phyloP scores from a whole-genome alignment of 2,329 filamentous ascomycete species.

The Rhynchosporium graminicola region DNA sequence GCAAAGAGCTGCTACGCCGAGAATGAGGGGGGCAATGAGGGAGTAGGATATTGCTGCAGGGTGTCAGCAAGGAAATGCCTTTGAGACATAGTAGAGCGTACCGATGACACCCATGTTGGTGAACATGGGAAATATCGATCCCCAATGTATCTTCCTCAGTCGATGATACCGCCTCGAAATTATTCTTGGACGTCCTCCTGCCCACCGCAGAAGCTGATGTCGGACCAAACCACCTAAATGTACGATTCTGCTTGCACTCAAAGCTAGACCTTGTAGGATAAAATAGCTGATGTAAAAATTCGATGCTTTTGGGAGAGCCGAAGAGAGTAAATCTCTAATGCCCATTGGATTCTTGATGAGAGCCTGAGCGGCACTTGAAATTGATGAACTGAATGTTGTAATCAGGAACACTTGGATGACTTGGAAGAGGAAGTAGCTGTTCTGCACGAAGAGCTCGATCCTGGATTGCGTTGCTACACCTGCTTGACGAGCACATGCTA shows the following conservation, averaged over 20 bases:
- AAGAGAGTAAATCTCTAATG: conserved; percentile 52
- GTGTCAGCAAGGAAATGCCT: conserved; percentile 16
- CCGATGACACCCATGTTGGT: conserved; percentile 56
- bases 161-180: conserved; percentile 58
- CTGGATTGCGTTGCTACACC: conserved; percentile 59
- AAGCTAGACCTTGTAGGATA: conserved; percentile 64
- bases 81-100: conserved; percentile 40
- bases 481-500: conserved; percentile 58
- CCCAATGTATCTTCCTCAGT: conserved; percentile 57
- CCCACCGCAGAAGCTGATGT: conserved; percentile 55
- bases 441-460: conserved; percentile 63
- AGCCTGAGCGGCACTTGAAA: conserved; percentile 58
- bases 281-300: conserved; percentile 73
- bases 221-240: conserved; percentile 60
- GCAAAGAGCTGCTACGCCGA: conserved; percentile 64
- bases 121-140: conserved; percentile 58
- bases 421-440: conserved; percentile 63
- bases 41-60: conserved; percentile 61
- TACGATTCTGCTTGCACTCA: conserved; percentile 59
- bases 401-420: conserved; percentile 69
- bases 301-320: conserved; percentile 60
- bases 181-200: conserved; percentile 63
- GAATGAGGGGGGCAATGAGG: conserved; percentile 64
- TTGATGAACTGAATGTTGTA: conserved; percentile 54
- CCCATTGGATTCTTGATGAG: conserved; percentile 51